Conservation (phyloP, 2,329 filamentous ascomycete genomes). For the Colletotrichum chrysophilum region DNA sequence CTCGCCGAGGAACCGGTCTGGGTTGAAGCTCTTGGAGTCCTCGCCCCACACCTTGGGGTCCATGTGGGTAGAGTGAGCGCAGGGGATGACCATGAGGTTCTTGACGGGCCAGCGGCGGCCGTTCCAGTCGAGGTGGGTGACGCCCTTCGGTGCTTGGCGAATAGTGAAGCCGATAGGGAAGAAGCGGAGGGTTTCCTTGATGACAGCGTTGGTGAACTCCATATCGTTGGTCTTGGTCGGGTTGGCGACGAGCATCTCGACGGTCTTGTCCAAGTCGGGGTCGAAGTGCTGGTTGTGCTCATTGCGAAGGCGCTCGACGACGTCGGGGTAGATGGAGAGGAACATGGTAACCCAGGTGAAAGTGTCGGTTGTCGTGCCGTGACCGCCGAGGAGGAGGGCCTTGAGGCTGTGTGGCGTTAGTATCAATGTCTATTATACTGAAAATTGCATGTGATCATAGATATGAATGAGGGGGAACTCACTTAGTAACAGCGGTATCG, state of each 20-base stretch:
- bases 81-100: constrained; percentile 28
- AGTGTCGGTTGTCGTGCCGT: constrained; percentile 28
- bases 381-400: constrained; percentile 29
- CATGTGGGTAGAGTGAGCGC: constrained; percentile 31
- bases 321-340: constrained; percentile 25
- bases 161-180: constrained; percentile 53
- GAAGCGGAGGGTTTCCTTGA: constrained; percentile 59
- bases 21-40: constrained; percentile 40
- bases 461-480: background rate
- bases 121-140: constrained; percentile 40
- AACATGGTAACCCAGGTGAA: constrained; percentile 25
- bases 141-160: constrained; percentile 33
- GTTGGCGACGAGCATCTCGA: constrained; percentile 41
- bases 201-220: constrained; percentile 54
- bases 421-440: background rate
- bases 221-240: constrained; percentile 53
- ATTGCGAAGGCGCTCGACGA: constrained; percentile 22
- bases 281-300: constrained; percentile 31
- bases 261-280: constrained; percentile 32
- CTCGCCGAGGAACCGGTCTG: constrained; percentile 41
- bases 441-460: background rate
- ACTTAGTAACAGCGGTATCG: constrained; percentile 24
- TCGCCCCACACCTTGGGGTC: constrained; percentile 38
- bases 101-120: constrained; percentile 42
- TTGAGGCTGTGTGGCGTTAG: constrained; percentile 25